phyloP scores from a whole-genome alignment of 352 stramenopile species.

The Phytophthora cactorum region DNA sequence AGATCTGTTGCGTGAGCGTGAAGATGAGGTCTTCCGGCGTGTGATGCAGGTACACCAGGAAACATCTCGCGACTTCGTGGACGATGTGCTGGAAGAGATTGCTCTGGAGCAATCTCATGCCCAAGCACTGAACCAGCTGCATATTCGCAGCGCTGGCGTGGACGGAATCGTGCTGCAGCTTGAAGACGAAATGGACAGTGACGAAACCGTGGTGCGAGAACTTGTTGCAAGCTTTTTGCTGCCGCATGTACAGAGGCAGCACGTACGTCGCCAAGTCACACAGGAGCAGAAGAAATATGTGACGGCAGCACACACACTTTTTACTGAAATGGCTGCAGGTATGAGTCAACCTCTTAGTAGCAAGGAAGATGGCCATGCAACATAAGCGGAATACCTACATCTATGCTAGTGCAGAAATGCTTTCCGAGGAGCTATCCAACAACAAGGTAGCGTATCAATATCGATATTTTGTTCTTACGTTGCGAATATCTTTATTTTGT shows the following conservation, averaged over 20 bases:
- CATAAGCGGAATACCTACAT: constrained; percentile 1
- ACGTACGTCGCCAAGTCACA: constrained; percentile 61
- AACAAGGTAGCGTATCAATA: neutral
- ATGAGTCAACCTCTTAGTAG: constrained; percentile 20
- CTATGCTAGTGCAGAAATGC: neutral
- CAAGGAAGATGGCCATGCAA: constrained; percentile 7
- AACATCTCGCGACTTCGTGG: constrained; percentile 73
- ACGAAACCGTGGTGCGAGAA: constrained; percentile 75
- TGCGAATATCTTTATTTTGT: neutral
- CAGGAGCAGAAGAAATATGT: constrained; percentile 75
- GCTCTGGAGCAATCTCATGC: constrained; percentile 54
- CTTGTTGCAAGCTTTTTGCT: constrained; percentile 85
- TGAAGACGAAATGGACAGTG: constrained; percentile 51
- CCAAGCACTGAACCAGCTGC: constrained; percentile 58
- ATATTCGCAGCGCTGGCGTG: constrained; percentile 52
- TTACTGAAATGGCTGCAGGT: constrained; percentile 47
- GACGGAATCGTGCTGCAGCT: constrained; percentile 59
- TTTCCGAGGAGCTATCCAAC: neutral
- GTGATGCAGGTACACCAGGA: constrained; percentile 84
- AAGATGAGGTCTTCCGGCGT: constrained; percentile 84
- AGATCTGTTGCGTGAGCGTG: constrained; percentile 76
- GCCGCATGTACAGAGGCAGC: constrained; percentile 73
- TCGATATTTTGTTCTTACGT: constrained; percentile 10
- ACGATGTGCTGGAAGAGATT: constrained; percentile 69
- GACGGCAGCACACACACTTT: constrained; percentile 60